Conservation (phyloP, 2,329 filamentous ascomycete genomes). For the Nectriaceae sp. region DNA sequence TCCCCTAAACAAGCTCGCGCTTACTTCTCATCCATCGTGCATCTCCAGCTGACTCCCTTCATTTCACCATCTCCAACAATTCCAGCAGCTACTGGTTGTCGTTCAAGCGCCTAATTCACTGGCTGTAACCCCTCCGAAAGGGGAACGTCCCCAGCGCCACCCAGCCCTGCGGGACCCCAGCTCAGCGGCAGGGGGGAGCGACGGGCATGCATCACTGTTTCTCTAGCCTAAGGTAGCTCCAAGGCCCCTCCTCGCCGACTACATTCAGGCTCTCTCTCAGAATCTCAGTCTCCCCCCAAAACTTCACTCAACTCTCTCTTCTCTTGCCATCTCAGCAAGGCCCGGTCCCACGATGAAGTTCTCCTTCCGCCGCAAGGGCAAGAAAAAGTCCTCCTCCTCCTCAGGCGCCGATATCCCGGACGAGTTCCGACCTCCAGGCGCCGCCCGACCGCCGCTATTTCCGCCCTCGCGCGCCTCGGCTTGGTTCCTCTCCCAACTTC, state of each 20-base stretch:
- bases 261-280: constrained; percentile 11
- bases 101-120: background rate
- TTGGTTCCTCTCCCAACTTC: constrained; percentile 55
- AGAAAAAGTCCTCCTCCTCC: constrained; percentile 34
- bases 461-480: constrained; percentile 45
- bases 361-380: constrained; percentile 40
- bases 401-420: constrained; percentile 28
- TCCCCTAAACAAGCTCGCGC: background rate
- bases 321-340: constrained; percentile 1
- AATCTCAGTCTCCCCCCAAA: constrained; percentile 4
- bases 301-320: background rate
- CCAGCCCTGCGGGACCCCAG: background rate
- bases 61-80: background rate
- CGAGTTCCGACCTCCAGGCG: constrained; percentile 30
- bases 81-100: background rate
- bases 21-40: background rate
- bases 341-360: constrained; percentile 34
- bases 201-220: constrained; percentile 2
- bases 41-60: background rate
- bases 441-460: constrained; percentile 29
- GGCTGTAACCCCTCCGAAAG: background rate
- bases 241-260: constrained; percentile 1
- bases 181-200: background rate
- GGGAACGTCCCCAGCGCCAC: background rate
- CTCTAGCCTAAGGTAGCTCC: background rate